Base-by-base conservation (phyloP, 2,329 filamentous ascomycete species). In the Botrytis pseudocinerea region DNA sequence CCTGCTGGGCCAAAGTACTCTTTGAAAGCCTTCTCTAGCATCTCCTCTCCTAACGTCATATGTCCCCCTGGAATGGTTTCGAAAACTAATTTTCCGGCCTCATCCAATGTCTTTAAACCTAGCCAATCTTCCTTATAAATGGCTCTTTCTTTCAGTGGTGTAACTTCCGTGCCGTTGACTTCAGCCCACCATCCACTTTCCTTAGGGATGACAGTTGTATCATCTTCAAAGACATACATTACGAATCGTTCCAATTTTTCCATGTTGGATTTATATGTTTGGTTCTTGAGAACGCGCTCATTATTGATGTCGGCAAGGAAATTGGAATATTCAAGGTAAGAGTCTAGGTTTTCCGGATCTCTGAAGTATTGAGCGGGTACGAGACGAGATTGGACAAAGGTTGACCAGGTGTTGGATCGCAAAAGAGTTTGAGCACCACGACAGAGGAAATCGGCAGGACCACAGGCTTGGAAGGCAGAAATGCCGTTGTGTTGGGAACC, bases 261-360 rank as follows among this genome's bases (percentile, higher is more conserved):
- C 65, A 99, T 77, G 80, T 95, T 92, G 78, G 87, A 82, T 80
- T 87, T 90, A 82, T 98, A 99, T 20, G 84, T 86, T 51, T 83
- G 79, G 79, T 94, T 97, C 88, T 97, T 97, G 71, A 84, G 75
- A 66, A 77, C 76, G 18, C 95, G 88, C 87, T 99, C 96, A 82
- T 98, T 98, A 83, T 99, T 99, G 83, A 98, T 91, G 80, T 98
- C 95, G 16, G 95, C 96, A 14, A 99, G 85, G 82, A 97, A 98
- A 81, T 95, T 95, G 78, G 93, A 96, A 80, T 89, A 82, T 77
- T 91, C 89, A 32, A 98, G 87, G 81, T 98, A 99, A 44, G 86
- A 83, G 0, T 90, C 88, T 82, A 94, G 83, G 80, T 94, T 84
- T 73, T 85, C 82, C 74, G 88, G 88, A 76, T 95, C 89, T 70